Conservation (phyloP, 306 rosid species). For the Notholithocarpus densiflorus region DNA sequence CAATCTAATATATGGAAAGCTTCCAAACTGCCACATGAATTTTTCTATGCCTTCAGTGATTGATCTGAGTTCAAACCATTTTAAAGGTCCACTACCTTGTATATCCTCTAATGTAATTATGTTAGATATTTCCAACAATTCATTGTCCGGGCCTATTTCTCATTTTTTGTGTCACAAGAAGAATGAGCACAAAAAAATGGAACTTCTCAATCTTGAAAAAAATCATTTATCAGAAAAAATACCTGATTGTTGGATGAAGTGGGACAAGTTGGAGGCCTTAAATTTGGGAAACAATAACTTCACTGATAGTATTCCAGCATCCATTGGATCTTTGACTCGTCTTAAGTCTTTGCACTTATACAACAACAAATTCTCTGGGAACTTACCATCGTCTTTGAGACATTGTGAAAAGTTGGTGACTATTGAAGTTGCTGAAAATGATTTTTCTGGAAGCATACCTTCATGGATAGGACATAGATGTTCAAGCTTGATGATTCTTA, state of each 20-base stretch:
- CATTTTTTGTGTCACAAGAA: not conserved
- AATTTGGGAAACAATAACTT: slow-evolving; percentile 17
- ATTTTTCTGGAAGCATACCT: too few relatives aligned
- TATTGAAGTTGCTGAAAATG: too few relatives aligned
- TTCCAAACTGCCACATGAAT: too few relatives aligned
- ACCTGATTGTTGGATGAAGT: slow-evolving; percentile 16
- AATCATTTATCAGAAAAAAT: slow-evolving; percentile 9
- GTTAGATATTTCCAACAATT: slow-evolving; percentile 8
- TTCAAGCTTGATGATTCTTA: not conserved
- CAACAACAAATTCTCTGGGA: not conserved
- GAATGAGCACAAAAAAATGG: not conserved
- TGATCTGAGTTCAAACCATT: too few relatives aligned
- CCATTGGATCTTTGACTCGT: slow-evolving; percentile 9
- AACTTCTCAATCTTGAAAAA: not conserved
- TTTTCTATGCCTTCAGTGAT: too few relatives aligned
- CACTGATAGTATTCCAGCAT: slow-evolving; percentile 21
- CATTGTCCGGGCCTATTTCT: not conserved
- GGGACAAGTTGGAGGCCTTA: not conserved
- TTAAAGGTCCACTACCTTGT: too few relatives aligned
- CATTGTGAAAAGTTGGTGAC: too few relatives aligned
- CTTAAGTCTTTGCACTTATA: slow-evolving; percentile 14
- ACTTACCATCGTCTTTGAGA: too few relatives aligned
- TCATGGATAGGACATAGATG: too few relatives aligned
- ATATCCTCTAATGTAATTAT: not conserved
- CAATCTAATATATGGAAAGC: too few relatives aligned